These are phyloP conservation scores for Oryza longistaminata DNA, from an alignment of 176 grass and related monocot species.

Conservation along the genomic window DNA sequence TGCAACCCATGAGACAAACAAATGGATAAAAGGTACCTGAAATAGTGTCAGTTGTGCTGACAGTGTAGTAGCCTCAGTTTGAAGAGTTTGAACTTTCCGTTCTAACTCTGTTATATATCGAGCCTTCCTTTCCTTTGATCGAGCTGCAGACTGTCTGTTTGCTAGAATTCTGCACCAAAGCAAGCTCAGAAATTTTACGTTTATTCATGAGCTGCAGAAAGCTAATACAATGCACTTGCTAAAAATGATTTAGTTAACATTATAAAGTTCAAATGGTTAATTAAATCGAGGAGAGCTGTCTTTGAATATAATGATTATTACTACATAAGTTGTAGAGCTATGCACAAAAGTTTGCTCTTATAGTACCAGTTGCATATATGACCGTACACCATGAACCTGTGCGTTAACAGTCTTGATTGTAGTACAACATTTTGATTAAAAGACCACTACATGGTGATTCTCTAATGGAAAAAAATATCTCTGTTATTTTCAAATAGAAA, in stretches of 20 bases:
- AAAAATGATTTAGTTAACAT: background rate
- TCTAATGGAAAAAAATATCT: background rate
- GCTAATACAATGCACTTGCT: background rate
- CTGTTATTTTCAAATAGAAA: background rate
- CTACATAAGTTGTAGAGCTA: background rate
- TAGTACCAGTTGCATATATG: background rate
- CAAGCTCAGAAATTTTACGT: slow-evolving; percentile 25
- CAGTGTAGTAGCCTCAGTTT: slow-evolving; percentile 78
- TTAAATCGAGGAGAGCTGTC: background rate
- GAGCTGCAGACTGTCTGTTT: slow-evolving; percentile 89
- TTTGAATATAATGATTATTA: background rate
- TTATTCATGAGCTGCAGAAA: background rate
- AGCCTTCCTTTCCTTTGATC: slow-evolving; percentile 91
- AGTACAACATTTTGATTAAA: background rate
- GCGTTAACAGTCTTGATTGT: background rate
- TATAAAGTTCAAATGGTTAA: background rate
- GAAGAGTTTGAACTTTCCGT: slow-evolving; percentile 83
- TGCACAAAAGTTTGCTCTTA: background rate
- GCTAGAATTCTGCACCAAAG: slow-evolving; percentile 73
- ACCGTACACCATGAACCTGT: background rate
- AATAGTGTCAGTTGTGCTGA: slow-evolving; percentile 77
- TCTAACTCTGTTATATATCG: slow-evolving; percentile 92
- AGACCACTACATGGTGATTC: background rate
- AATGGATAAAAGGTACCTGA: slow-evolving; percentile 55
- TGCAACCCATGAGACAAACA: slow-evolving; percentile 29